Evolutionary conservation across 495 filamentous ascomycete genomes (phyloP).

Genomic region (Penicillium bovifimosum): DNA sequence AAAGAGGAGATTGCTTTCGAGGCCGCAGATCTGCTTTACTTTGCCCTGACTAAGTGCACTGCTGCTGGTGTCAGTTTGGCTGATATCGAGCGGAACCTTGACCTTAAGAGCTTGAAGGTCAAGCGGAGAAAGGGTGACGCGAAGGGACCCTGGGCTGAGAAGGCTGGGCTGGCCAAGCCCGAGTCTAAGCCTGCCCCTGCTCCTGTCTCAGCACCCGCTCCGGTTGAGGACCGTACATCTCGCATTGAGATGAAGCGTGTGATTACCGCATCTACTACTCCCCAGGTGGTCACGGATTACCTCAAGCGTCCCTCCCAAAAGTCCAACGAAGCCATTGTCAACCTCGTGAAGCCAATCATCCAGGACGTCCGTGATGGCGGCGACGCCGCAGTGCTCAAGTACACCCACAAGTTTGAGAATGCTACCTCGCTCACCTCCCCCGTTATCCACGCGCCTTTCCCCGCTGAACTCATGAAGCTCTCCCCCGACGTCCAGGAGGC

Average conservation of each 20-base stretch:
- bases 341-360: constrained; percentile 85
- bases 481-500: constrained; percentile 75
- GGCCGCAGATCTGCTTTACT: constrained; percentile 92
- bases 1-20: constrained; percentile 87
- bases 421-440: constrained; percentile 84
- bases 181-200: constrained; percentile 36
- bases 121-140: constrained; percentile 88
- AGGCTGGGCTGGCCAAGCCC: constrained; percentile 57
- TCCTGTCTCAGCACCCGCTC: constrained; percentile 34
- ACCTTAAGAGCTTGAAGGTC: constrained; percentile 90
- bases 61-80: constrained; percentile 74
- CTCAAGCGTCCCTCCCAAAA: constrained; percentile 88
- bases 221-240: constrained; percentile 49
- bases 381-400: constrained; percentile 80
- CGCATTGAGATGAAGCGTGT: constrained; percentile 80
- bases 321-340: constrained; percentile 83
- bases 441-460: constrained; percentile 83
- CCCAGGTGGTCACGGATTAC: constrained; percentile 57
- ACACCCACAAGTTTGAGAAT: constrained; percentile 96
- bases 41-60: constrained; percentile 84
- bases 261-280: constrained; percentile 55
- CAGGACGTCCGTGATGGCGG: constrained; percentile 73
- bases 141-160: constrained; percentile 82
- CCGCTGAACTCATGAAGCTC: constrained; percentile 76
- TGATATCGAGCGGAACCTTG: constrained; percentile 86